A percentile compares a stretch with the other conserved stretches of the same genome.
These are phyloP conservation scores for Paecilomyces niveus DNA, from an alignment of 2,329 filamentous ascomycete species.

Conservation along the genomic window DNA sequence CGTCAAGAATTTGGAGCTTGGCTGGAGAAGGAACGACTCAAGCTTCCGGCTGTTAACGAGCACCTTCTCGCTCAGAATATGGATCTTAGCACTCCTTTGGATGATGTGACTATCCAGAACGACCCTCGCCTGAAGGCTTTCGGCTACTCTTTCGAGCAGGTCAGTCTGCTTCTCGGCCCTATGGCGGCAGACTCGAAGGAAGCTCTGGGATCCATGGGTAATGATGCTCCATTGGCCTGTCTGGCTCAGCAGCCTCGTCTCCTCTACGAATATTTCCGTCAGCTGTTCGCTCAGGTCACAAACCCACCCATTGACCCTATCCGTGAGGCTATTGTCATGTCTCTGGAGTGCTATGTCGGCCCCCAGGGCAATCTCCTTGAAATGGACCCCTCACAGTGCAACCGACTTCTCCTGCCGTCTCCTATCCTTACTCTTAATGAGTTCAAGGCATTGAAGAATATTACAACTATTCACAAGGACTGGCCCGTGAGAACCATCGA, in stretches of 20 bases:
- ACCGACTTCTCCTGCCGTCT: conserved; percentile 75
- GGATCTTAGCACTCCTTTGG: conserved; percentile 61
- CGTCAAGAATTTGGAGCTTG: conserved; percentile 82
- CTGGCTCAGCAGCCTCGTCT: conserved; percentile 82
- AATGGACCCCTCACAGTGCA: conserved; percentile 86
- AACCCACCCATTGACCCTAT: conserved; percentile 98
- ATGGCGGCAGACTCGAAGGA: conserved; percentile 98
- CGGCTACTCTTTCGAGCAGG: conserved; percentile 92
- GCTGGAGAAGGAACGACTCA: conserved; percentile 80
- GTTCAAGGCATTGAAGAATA: conserved; percentile 79
- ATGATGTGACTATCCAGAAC: conserved; percentile 67
- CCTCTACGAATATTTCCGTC: conserved; percentile 93
- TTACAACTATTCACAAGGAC: conserved; percentile 61
- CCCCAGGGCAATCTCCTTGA: conserved; percentile 92
- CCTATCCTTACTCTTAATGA: conserved; percentile 84
- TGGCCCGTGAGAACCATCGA: conserved; percentile 91
- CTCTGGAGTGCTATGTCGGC: conserved; percentile 89
- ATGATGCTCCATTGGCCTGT: conserved; percentile 88
- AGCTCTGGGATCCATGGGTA: conserved; percentile 94
- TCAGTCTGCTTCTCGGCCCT: conserved; percentile 81
- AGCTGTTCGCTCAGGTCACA: conserved; percentile 95
- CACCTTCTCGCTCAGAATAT: conserved; percentile 48
- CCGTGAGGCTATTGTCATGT: conserved; percentile 97
- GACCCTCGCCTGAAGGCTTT: conserved; percentile 80
- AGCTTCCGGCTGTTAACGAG: conserved; percentile 66